These are phyloP conservation scores for Arthrobotrys entomopaga DNA, from an alignment of 2,329 filamentous ascomycete species.

Conservation along the genomic window DNA sequence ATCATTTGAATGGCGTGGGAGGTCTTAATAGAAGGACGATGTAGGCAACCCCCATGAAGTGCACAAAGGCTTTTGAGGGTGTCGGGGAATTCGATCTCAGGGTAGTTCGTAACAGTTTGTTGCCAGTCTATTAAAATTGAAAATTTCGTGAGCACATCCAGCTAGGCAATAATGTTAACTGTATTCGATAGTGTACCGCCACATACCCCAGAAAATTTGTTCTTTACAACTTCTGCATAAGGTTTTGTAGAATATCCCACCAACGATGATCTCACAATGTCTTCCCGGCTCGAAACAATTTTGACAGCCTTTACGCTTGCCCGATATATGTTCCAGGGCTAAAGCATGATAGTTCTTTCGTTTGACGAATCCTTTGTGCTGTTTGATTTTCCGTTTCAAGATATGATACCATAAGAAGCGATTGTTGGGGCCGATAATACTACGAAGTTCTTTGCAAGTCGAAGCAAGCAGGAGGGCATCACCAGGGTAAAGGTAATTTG, in stretches of 20 bases:
- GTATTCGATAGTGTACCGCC: not conserved
- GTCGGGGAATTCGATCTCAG: constrained; percentile 35
- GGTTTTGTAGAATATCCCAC: constrained; percentile 26
- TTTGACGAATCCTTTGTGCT: constrained; percentile 14
- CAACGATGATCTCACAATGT: constrained; percentile 20
- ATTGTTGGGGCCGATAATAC: constrained; percentile 14
- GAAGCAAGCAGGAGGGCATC: constrained; percentile 14
- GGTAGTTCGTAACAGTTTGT: constrained; percentile 17
- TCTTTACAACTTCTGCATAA: constrained; percentile 27
- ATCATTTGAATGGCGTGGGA: constrained; percentile 12
- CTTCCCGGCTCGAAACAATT: constrained; percentile 15
- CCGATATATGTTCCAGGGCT: constrained; percentile 9
- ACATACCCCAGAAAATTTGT: constrained; percentile 29
- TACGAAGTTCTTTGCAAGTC: constrained; percentile 2
- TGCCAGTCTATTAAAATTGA: constrained; percentile 29
- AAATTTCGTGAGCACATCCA: not conserved
- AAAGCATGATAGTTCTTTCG: constrained; percentile 12
- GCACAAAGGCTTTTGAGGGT: constrained; percentile 16
- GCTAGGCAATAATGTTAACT: not conserved
- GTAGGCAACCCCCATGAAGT: constrained; percentile 13
- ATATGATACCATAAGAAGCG: constrained; percentile 19
- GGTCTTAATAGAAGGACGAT: constrained; percentile 15
- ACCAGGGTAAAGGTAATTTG: not conserved
- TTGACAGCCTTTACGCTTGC: constrained; percentile 29
- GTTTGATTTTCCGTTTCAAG: not conserved